Percentiles rank a stretch among this genome's conserved stretches.
Evolutionary conservation across 805 yeast species (phyloP).

Genomic region (Diddensiella caesifluorescens): DNA sequence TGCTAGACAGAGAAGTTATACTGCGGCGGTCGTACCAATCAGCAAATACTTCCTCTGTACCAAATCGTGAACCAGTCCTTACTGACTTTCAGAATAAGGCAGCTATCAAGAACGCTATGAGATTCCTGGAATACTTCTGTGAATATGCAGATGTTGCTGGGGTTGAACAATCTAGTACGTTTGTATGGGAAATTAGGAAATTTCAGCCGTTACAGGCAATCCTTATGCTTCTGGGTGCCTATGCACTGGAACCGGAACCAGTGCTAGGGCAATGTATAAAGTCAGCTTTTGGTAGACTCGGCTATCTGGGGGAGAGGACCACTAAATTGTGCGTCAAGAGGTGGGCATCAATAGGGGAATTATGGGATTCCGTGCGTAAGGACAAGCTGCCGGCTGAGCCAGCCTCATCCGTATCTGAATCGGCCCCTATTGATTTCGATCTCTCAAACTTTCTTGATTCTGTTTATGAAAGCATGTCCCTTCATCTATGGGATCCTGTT

Average conservation of each 20-base stretch:
- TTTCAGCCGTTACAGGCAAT: conserved; percentile 16
- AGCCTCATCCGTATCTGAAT: not conserved
- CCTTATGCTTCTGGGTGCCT: conserved; percentile 4
- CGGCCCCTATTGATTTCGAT: not conserved
- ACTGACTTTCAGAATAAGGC: conserved; percentile 1
- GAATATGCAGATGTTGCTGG: conserved; percentile 5
- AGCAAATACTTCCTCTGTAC: conserved; percentile 1
- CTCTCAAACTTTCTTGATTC: not conserved
- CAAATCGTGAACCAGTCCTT: not conserved
- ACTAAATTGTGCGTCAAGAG: conserved; percentile 12
- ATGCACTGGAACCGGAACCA: not conserved
- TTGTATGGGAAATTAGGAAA: conserved; percentile 14
- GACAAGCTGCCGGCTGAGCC: not conserved
- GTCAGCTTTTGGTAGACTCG: conserved; percentile 4
- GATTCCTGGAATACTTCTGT: conserved; percentile 10
- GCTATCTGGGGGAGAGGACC: conserved; percentile 10
- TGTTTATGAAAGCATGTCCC: not conserved
- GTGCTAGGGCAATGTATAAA: conserved; percentile 4
- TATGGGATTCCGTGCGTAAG: conserved; percentile 2
- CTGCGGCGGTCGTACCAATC: conserved; percentile 1
- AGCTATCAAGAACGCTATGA: conserved; percentile 1
- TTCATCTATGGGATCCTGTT: conserved; percentile 1
- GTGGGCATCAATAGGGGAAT: conserved; percentile 6
- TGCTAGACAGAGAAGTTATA: conserved; percentile 7
- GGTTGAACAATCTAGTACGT: not conserved